phyloP scores from a whole-genome alignment of 495 filamentous ascomycete species.

The Lasiosphaeria miniovina region DNA sequence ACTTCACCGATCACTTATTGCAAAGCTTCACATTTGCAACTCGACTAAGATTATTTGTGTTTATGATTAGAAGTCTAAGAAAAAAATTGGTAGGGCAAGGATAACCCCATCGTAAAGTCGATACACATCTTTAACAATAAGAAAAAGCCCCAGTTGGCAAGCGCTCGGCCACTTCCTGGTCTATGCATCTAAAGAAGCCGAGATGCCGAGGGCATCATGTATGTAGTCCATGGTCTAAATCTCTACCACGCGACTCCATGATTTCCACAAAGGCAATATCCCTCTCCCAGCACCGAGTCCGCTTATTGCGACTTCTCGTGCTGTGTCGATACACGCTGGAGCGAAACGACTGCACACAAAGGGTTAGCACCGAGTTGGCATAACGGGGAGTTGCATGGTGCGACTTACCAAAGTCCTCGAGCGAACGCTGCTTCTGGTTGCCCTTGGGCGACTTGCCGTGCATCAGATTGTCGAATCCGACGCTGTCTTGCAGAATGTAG shows the following conservation, averaged over 20 bases:
- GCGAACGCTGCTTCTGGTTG: conserved; percentile 66
- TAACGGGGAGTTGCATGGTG: background rate
- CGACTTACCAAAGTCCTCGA: conserved; percentile 68
- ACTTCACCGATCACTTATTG: no score
- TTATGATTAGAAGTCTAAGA: conserved; percentile 41
- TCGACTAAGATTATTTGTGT: conserved; percentile 10
- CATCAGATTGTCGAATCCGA: conserved; percentile 85
- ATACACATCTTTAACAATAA: conserved; percentile 36
- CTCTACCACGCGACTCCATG: conserved; percentile 16
- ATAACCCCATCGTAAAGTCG: conserved; percentile 26
- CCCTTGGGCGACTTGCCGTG: conserved; percentile 79
- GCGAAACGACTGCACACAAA: conserved; percentile 58
- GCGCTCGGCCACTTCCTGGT: conserved; percentile 17
- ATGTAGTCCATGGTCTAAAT: conserved; percentile 12
- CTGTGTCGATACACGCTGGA: conserved; percentile 80
- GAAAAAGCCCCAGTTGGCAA: conserved; percentile 24
- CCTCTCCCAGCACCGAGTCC: conserved; percentile 12
- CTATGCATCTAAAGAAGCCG: conserved; percentile 23
- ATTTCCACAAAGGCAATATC: background rate
- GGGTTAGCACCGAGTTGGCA: conserved; percentile 29
- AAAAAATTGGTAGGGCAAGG: conserved; percentile 21
- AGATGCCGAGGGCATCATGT: conserved; percentile 22
- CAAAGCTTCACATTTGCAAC: background rate
- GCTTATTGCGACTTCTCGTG: conserved; percentile 72
- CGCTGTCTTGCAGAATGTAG: conserved; percentile 72